These are phyloP conservation scores for Leccinum variabile DNA, from an alignment of 1,284 basidiomycete species.

Conservation along the genomic window DNA sequence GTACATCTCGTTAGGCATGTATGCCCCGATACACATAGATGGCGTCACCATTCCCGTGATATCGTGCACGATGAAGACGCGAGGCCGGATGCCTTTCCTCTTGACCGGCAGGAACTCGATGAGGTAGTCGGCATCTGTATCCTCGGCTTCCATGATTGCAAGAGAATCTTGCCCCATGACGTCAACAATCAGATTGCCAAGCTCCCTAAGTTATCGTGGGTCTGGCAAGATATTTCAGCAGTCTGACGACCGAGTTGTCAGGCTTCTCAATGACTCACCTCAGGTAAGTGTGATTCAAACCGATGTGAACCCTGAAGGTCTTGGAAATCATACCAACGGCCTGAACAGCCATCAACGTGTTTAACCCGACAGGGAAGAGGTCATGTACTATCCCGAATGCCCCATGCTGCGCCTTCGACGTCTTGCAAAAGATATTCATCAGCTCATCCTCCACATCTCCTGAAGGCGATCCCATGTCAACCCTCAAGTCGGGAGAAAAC, in stretches of 20 bases:
- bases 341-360: constrained; percentile 34
- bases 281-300: constrained; percentile 31
- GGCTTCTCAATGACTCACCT: constrained; percentile 18
- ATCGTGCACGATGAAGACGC: constrained; percentile 32
- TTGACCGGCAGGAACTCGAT: constrained; percentile 33
- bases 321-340: constrained; percentile 33
- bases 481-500: constrained; percentile 13
- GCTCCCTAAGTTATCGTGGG: constrained; percentile 26
- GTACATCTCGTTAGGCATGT: constrained; percentile 36
- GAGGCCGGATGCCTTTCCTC: constrained; percentile 32
- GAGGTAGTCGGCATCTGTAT: constrained; percentile 29
- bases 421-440: no score
- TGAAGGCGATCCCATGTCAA: no score
- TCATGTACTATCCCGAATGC: constrained; percentile 31
- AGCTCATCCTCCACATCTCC: no score
- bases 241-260: background rate
- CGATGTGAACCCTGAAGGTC: constrained; percentile 33
- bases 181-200: constrained; percentile 29
- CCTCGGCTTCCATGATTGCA: constrained; percentile 31
- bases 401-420: constrained; percentile 21
- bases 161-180: constrained; percentile 28
- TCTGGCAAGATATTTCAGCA: constrained; percentile 10
- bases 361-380: constrained; percentile 32
- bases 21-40: constrained; percentile 34
- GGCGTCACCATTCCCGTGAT: constrained; percentile 35